These are phyloP conservation scores for Diphasiastrum complanatum DNA, from an alignment of 83 land plant genomes.

Conservation along the genomic window DNA sequence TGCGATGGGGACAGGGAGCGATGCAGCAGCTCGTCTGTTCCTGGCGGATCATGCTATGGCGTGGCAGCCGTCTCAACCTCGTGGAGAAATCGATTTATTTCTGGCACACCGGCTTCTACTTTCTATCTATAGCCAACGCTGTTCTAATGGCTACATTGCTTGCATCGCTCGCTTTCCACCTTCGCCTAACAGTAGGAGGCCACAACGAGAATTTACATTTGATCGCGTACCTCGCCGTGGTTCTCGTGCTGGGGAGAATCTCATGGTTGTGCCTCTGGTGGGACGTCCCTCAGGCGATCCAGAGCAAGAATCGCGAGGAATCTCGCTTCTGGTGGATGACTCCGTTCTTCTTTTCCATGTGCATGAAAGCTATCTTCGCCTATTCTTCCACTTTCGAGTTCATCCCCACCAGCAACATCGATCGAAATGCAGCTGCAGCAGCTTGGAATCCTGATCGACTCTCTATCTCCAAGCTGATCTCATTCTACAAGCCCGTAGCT, in stretches of 20 bases:
- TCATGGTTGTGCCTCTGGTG: conserved; percentile 16
- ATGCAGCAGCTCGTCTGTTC: conserved; percentile 24
- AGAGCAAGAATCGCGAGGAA: conserved; percentile 26
- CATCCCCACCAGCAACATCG: conserved; percentile 27
- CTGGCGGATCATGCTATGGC: conserved; percentile 22
- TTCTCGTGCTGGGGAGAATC: conserved; percentile 14
- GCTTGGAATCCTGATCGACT: too few species aligned
- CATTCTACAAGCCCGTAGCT: too few species aligned
- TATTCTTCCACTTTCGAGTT: conserved; percentile 14
- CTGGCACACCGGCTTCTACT: conserved; percentile 31
- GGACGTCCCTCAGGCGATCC: conserved; percentile 18
- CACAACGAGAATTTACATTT: conserved; percentile 6
- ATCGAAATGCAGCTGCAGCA: conserved; percentile 13
- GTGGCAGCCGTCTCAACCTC: conserved; percentile 17
- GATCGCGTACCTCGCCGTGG: conserved; percentile 8
- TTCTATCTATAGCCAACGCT: conserved; percentile 19
- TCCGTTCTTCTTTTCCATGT: conserved; percentile 22
- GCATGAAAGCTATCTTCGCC: conserved; percentile 4
- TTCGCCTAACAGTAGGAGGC: conserved; percentile 15
- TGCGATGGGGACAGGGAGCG: conserved; percentile 32
- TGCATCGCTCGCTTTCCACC: conserved; percentile 29
- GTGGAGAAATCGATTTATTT: conserved; percentile 15
- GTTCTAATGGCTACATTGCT: conserved; percentile 3
- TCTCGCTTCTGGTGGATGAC: conserved; percentile 34
- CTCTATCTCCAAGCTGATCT: too few species aligned